Evolutionary conservation across 2,329 filamentous ascomycete genomes (phyloP).

Genomic region (Colletotrichum euphorbiae): DNA sequence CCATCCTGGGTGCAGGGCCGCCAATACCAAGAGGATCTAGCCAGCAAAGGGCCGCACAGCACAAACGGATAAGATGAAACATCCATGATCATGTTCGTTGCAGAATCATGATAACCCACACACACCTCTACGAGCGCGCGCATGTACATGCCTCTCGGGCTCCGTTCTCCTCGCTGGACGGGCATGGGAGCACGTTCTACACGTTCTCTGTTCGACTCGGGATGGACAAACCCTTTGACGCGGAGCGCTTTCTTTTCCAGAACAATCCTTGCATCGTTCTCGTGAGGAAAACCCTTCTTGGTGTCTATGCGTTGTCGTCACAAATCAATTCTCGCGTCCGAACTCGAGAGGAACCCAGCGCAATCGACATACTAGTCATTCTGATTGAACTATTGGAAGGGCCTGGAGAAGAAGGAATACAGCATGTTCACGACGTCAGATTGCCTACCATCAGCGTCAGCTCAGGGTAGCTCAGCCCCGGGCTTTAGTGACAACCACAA

Average conservation of each 20-base stretch:
- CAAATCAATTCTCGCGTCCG: constrained; percentile 19
- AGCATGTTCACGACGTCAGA: neutral
- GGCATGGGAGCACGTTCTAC: constrained; percentile 35
- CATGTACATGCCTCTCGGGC: constrained; percentile 8
- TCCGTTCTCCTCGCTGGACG: constrained; percentile 17
- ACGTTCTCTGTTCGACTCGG: constrained; percentile 31
- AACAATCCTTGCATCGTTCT: constrained; percentile 25
- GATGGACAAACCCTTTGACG: constrained; percentile 32
- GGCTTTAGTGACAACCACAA: constrained; percentile 2
- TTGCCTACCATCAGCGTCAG: neutral
- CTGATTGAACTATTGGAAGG: neutral
- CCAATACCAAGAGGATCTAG: constrained; percentile 17
- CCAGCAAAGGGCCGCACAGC: constrained; percentile 19
- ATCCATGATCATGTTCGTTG: constrained; percentile 38
- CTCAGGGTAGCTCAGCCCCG: constrained; percentile 8
- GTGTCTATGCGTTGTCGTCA: constrained; percentile 19
- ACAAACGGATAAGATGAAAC: constrained; percentile 40
- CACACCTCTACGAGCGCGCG: constrained; percentile 25
- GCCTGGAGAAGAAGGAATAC: neutral
- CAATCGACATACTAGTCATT: neutral
- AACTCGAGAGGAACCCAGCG: constrained; percentile 20
- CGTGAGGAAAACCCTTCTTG: neutral
- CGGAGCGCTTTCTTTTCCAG: constrained; percentile 25
- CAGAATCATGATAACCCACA: constrained; percentile 39
- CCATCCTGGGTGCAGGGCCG: constrained; percentile 8